These are phyloP conservation scores for Primulina huaijiensis DNA, from an alignment of 257 asterid genomes.

Conservation along the genomic window DNA sequence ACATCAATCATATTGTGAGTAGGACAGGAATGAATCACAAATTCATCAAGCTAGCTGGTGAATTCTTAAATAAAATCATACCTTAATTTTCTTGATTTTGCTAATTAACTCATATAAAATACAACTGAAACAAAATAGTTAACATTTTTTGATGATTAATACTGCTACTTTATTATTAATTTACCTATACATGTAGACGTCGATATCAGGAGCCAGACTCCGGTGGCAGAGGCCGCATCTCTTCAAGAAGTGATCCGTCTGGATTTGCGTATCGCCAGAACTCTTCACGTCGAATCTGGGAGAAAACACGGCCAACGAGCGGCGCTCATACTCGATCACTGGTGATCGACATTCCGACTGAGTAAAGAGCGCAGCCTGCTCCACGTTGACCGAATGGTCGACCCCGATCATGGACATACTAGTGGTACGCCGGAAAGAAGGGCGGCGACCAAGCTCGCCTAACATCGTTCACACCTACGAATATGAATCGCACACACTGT, in stretches of 20 bases:
- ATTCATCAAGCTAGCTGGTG: too few relatives aligned
- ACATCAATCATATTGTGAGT: background rate
- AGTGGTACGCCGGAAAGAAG: background rate
- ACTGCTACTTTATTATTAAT: too few relatives aligned
- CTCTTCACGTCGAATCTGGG: background rate
- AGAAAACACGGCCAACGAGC: background rate
- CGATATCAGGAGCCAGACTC: background rate
- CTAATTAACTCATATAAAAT: too few relatives aligned
- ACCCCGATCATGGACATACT: background rate
- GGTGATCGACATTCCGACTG: background rate
- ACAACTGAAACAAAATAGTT: too few relatives aligned
- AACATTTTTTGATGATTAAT: too few relatives aligned
- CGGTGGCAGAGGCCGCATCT: background rate
- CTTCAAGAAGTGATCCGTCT: background rate
- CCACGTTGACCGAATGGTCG: background rate
- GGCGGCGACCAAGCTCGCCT: background rate
- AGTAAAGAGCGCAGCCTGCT: background rate
- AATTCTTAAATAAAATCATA: too few relatives aligned
- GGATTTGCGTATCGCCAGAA: background rate
- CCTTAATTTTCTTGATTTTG: too few relatives aligned
- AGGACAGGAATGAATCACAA: too few relatives aligned
- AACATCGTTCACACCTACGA: background rate
- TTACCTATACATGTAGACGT: background rate
- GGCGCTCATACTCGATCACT: background rate
- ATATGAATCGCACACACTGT: background rate